phyloP scores from a whole-genome alignment of 768 basidiomycete species.

The Tremella yokohamensis region DNA sequence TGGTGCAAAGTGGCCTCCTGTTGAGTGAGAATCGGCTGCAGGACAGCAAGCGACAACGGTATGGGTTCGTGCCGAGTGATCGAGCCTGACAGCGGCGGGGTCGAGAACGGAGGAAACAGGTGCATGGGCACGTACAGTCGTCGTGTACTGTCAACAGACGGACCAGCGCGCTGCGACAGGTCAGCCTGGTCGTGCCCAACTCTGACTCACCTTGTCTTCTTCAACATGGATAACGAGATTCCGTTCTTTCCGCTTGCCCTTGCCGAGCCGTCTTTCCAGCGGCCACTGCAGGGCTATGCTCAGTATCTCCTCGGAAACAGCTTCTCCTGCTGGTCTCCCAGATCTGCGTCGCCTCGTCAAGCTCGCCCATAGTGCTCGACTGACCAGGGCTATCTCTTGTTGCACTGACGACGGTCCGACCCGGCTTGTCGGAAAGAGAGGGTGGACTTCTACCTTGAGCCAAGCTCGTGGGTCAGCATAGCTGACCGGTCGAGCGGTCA shows the following conservation, averaged over 20 bases:
- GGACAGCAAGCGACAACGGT: conserved; percentile 19
- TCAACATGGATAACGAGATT: conserved; percentile 27
- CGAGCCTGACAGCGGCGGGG: conserved; percentile 11
- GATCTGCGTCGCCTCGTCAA: not conserved
- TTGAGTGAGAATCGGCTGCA: conserved; percentile 23
- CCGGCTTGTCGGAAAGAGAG: too few species aligned
- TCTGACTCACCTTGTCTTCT: not conserved
- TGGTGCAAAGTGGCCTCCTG: not conserved
- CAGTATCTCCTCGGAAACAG: not conserved
- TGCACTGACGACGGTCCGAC: too few species aligned
- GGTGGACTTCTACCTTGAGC: too few species aligned
- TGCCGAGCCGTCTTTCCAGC: conserved; percentile 26
- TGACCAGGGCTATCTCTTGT: not conserved
- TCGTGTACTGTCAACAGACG: not conserved
- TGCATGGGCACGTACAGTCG: conserved; percentile 26
- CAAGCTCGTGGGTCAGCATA: too few species aligned
- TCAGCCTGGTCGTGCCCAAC: not conserved
- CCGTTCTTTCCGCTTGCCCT: conserved; percentile 4
- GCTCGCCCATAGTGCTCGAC: not conserved
- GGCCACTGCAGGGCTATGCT: conserved; percentile 28
- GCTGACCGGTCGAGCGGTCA: too few species aligned
- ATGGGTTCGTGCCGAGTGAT: conserved; percentile 30
- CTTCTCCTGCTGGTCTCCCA: not conserved
- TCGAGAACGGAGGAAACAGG: conserved; percentile 23
- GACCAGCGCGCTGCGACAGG: not conserved